Conservation (phyloP, 257 asterid genomes). For the Nicotiana knightiana region DNA sequence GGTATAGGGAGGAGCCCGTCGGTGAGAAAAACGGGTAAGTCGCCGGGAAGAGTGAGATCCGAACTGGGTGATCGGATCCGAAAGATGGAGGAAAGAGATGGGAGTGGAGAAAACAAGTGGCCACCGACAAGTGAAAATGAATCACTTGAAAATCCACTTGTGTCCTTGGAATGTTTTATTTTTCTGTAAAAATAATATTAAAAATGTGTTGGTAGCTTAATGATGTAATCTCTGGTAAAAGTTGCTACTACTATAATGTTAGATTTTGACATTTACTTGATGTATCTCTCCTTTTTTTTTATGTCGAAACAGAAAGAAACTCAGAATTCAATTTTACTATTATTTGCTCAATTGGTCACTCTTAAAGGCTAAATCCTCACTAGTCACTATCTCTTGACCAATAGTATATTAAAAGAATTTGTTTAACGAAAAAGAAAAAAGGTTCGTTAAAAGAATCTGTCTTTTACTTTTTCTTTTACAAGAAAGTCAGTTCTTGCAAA, state of each 20-base stretch:
- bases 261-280: background rate
- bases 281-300: no score
- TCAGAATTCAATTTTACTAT: no score
- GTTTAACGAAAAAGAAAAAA: no score
- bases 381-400: no score
- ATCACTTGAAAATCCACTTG: conserved; percentile 83
- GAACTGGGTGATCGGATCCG: conserved; percentile 44
- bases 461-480: background rate
- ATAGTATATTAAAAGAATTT: no score
- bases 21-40: conserved; percentile 42
- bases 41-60: conserved; percentile 57
- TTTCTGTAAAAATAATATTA: conserved; percentile 38
- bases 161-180: conserved; percentile 90
- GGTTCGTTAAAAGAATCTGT: background rate
- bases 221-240: background rate
- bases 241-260: background rate
- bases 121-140: conserved; percentile 47
- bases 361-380: no score
- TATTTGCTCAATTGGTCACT: no score
- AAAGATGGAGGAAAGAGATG: conserved; percentile 22
- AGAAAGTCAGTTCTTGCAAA: no score
- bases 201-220: background rate
- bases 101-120: conserved; percentile 27
- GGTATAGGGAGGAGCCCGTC: conserved; percentile 44
- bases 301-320: no score